Percentiles rank a stretch among this genome's conserved stretches.
phyloP scores from a whole-genome alignment of 768 basidiomycete genomes.

The Boletellus ananas region DNA sequence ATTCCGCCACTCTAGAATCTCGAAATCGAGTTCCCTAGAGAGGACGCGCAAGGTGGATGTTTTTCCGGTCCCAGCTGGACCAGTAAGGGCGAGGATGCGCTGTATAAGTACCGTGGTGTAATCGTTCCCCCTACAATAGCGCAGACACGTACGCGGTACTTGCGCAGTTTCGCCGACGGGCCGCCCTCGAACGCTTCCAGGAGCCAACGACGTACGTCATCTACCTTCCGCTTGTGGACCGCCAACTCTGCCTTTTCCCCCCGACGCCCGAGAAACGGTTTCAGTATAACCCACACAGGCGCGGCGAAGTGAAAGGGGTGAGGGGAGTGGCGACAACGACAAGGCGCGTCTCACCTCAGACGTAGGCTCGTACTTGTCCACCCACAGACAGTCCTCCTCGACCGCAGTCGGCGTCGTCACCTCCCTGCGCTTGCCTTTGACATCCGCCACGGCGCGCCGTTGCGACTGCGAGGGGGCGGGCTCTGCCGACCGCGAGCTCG shows the following conservation, averaged over 20 bases:
- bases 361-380: constrained; percentile 59
- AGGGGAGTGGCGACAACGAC: background rate
- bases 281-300: background rate
- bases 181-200: constrained; percentile 68
- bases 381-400: constrained; percentile 49
- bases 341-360: constrained; percentile 44
- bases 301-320: background rate
- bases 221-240: constrained; percentile 76
- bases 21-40: constrained; percentile 67
- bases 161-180: constrained; percentile 56
- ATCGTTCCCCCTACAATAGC: no score
- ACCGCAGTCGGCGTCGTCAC: background rate
- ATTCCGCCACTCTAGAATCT: constrained; percentile 85
- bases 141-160: constrained; percentile 61
- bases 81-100: constrained; percentile 82
- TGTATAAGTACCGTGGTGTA: constrained; percentile 25
- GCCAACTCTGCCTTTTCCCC: constrained; percentile 60
- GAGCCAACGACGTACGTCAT: constrained; percentile 74
- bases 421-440: constrained; percentile 26
- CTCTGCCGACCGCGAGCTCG: background rate
- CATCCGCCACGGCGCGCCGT: background rate
- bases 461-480: background rate
- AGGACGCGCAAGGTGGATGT: constrained; percentile 80
- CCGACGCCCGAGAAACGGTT: background rate
- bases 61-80: constrained; percentile 89